Evolutionary conservation across 1,284 basidiomycete species (phyloP).

Genomic region (Apiotrichum gracile): DNA sequence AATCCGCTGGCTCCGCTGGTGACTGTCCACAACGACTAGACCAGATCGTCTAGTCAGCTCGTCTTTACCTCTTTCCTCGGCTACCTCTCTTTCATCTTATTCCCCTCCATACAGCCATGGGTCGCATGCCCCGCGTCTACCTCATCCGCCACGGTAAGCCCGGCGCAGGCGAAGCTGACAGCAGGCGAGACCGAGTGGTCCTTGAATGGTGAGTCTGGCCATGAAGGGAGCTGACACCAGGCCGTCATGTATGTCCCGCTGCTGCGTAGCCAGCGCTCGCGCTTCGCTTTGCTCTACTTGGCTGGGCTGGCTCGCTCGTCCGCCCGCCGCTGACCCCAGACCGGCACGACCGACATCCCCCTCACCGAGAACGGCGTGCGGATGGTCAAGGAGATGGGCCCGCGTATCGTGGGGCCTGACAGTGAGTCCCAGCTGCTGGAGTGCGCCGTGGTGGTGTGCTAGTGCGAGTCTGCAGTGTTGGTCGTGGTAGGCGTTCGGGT

Average conservation of each 20-base stretch:
- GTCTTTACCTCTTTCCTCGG: not conserved
- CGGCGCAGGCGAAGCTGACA: not conserved
- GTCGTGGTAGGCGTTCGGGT: not conserved
- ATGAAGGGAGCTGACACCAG: too few relatives aligned
- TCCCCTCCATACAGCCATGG: not conserved
- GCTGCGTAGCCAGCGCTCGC: constrained; percentile 4
- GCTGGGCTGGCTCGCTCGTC: constrained; percentile 75
- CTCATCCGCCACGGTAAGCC: constrained; percentile 43
- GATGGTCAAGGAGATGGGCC: constrained; percentile 62
- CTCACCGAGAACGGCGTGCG: constrained; percentile 73
- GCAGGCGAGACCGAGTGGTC: constrained; percentile 91
- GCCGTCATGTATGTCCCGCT: not conserved
- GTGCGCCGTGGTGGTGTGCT: too few relatives aligned
- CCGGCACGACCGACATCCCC: constrained; percentile 79
- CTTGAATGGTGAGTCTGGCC: too few relatives aligned
- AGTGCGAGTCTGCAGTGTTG: not conserved
- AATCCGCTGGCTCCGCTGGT: too few relatives aligned
- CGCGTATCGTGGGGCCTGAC: constrained; percentile 63
- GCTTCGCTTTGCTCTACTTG: too few relatives aligned
- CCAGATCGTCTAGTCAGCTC: not conserved
- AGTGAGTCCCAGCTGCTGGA: constrained; percentile 53
- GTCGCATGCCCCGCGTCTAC: constrained; percentile 48
- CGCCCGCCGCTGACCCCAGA: constrained; percentile 53
- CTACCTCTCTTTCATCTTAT: not conserved
- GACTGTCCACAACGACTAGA: too few relatives aligned